Evolutionary conservation across 371 early-diverging fungal species (phyloP), one percentile per base, ranked within the genome.

Genomic region (Rhizopus microsporus): DNA sequence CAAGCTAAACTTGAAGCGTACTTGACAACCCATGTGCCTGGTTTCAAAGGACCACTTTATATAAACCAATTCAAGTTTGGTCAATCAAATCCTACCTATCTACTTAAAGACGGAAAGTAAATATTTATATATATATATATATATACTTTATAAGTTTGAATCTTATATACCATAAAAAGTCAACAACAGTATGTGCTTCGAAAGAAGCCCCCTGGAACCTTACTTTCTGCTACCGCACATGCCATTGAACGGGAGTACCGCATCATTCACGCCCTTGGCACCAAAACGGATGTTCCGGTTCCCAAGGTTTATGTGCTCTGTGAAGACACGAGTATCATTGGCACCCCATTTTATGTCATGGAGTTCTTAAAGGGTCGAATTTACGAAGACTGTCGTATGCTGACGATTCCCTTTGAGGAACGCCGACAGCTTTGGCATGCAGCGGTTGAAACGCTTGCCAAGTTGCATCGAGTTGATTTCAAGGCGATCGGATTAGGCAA

Each of bases 331-430:
- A 54, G 65, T 12, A 83, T 95, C 13, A 69, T 95, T 38, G 97
- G 94, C 4, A 94, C 97, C 1, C 92, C 94, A 4, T 96, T 96
- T 67, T 96, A 94, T 74, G 89, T 91, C 34, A 96, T 96, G 96
- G 92, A 96, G 71, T 96, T 92, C 58, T 67, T 95, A 47, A 74
- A 91, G 43, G 97, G 97, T 17, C 85, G 95, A 5, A 91, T 96
- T 51, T 91, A 92, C 56, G 72, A 81, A 1, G 87, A 91, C 55
- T 70, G 83, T 5, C 68, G 80, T 15, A 71, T 93, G 68, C 75
- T 74, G 3, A 60, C 68, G 38, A 48, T 92, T 39, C 68, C 82
- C 3, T 74, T 69, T 32, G 77, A 74, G 46, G 87, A 90, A 54
- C 81, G 90, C 17, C 67, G 59, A 35, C 49, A 58, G 49, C 88